These are phyloP conservation scores for Globisporangium yorkense DNA, from an alignment of 352 stramenopile species.

Conservation along the genomic window DNA sequence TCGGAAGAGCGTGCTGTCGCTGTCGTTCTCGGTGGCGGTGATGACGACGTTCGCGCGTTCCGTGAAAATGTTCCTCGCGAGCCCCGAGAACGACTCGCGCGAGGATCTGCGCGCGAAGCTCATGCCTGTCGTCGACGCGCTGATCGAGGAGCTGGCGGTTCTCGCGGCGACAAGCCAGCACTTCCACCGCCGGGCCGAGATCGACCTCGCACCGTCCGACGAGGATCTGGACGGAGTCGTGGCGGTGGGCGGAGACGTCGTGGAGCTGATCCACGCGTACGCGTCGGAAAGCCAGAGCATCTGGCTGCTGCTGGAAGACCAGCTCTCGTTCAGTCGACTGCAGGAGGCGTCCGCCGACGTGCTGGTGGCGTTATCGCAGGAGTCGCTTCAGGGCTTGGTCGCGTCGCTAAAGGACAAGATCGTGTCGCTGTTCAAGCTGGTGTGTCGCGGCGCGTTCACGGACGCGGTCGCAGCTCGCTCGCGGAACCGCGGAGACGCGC, in stretches of 20 bases:
- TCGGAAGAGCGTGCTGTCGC: conserved; percentile 36
- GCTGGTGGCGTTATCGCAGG: conserved; percentile 38
- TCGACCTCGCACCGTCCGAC: conserved; percentile 57
- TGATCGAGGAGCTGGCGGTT: conserved; percentile 32
- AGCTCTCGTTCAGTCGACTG: conserved; percentile 22
- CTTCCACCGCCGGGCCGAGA: conserved; percentile 59
- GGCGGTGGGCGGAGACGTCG: conserved; percentile 51
- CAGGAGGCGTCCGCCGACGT: conserved; percentile 20
- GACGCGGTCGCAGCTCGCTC: conserved; percentile 55
- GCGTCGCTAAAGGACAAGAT: conserved; percentile 62
- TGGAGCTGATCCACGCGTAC: conserved; percentile 51
- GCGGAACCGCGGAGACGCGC: conserved; percentile 11
- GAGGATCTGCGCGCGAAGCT: conserved; percentile 24
- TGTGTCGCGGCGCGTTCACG: conserved; percentile 72
- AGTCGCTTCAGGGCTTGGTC: conserved; percentile 35
- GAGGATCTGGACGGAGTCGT: conserved; percentile 63
- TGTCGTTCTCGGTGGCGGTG: conserved; percentile 50
- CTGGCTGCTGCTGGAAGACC: conserved; percentile 29
- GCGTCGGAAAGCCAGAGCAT: conserved; percentile 41
- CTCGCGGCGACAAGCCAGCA: conserved; percentile 44
- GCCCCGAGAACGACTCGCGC: conserved; percentile 18
- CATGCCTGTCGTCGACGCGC: conserved; percentile 30
- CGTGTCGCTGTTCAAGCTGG: conserved; percentile 57
- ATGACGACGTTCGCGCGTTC: conserved; percentile 45
- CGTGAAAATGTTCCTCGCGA: conserved; percentile 23